Evolutionary conservation across 768 basidiomycete genomes (phyloP), one percentile per base, ranked within the genome.

Genomic region (Multifurca ochricompacta): DNA sequence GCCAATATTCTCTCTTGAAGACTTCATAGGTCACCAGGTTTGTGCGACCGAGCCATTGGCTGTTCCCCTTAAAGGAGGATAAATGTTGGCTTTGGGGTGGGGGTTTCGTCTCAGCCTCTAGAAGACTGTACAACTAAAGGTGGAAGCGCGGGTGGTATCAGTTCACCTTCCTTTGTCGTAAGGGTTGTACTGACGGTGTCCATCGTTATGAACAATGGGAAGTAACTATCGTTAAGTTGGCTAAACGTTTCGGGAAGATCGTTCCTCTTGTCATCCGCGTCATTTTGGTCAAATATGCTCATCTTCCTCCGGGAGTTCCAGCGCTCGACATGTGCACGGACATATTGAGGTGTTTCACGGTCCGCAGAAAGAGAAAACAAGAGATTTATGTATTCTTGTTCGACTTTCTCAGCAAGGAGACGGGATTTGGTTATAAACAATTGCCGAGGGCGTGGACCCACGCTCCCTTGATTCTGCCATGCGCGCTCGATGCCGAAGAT

Each of bases 351-450:
- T 3, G 74, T 64, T 41, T 69, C 65, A 2, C 68, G 64, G 9
- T 70, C 70, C 3, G 71, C 62, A 3, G 64, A 58, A 30, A 80
- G 64, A 0, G 81, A 78, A 8, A 71, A 67, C 9, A 76, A 59
- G 16, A 86, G 66, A 59, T 77, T 77, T 4, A 59, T 51, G 60
- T 81, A 89, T 62, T 84, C 81, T 39, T 82, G 79, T 57, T 82
- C 74, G n/a, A 88, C 86, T 58, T 83, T 85, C n/a, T 68, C 69
- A 0, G 83, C 83, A 3, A 88, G 74, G 16, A 80, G 71, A 16
- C 73, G 74, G 2, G 85, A 87, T 61, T 85, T 81, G 0, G 86
- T 87, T 2, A 88, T 77, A 56, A 88, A 88, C 11, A 88, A 65
- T 60, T 88, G 86, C 11, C 83, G 74, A 3, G 82, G 80, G 61